Evolutionary conservation across 148 eudicot genomes (phyloP).

Genomic region (Drosera capensis): DNA sequence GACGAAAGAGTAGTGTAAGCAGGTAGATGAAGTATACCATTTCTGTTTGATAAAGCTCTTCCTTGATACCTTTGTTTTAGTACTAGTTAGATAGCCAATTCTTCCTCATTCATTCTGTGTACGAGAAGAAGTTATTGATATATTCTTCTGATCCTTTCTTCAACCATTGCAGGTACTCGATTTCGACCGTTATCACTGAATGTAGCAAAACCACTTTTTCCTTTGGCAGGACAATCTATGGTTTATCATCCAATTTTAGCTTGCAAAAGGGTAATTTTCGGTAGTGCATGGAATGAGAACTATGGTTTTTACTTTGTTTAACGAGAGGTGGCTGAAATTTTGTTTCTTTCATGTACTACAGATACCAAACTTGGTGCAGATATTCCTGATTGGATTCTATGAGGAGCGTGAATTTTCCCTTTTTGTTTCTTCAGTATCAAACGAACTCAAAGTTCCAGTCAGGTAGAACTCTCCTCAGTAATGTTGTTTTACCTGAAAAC

Average conservation of each 20-base stretch:
- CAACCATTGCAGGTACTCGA: conserved; percentile 49
- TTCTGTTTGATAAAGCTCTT: too few species aligned
- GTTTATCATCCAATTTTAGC: conserved; percentile 95
- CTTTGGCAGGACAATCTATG: conserved; percentile 94
- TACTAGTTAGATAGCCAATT: too few species aligned
- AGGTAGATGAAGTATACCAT: too few species aligned
- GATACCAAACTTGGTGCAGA: conserved; percentile 85
- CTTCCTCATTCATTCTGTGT: neutral
- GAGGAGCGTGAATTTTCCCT: conserved; percentile 90
- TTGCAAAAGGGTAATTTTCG: conserved; percentile 58
- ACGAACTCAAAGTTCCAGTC: conserved; percentile 82
- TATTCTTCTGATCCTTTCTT: neutral
- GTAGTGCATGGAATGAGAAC: neutral
- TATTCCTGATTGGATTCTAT: conserved; percentile 81
- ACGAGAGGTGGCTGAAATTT: neutral
- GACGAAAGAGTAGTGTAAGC: too few species aligned
- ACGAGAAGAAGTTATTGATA: neutral
- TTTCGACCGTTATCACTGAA: conserved; percentile 79
- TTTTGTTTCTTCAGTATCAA: conserved; percentile 79
- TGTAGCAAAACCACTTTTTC: conserved; percentile 88
- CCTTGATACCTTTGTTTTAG: too few species aligned
- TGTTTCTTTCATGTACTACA: conserved; percentile 12
- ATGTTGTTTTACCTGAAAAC: neutral
- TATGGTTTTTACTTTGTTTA: neutral
- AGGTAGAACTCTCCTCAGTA: conserved; percentile 29